phyloP scores from a whole-genome alignment of 352 stramenopile genomes.

The Globisporangium perplexum region DNA sequence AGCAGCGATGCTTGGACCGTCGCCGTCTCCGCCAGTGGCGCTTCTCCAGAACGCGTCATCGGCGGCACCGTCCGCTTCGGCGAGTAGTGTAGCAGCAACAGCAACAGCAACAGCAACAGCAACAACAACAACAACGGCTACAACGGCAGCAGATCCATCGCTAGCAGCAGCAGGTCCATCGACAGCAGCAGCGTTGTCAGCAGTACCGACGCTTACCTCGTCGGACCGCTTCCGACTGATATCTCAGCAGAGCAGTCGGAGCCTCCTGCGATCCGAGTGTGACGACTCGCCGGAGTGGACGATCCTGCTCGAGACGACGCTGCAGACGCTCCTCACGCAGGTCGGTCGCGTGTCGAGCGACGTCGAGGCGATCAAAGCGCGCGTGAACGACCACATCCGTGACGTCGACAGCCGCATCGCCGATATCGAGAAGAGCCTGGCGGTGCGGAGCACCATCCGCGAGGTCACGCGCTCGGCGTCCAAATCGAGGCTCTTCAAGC shows the following conservation, averaged over 20 bases:
- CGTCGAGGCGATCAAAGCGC: constrained; percentile 39
- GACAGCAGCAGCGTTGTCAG: constrained; percentile 1
- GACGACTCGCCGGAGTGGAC: constrained; percentile 40
- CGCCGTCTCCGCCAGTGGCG: neutral
- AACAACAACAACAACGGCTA: too few relatives aligned
- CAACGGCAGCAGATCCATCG: too few relatives aligned
- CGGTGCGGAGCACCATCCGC: constrained; percentile 41
- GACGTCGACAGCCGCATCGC: constrained; percentile 27
- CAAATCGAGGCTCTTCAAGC: constrained; percentile 15
- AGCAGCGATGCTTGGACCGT: constrained; percentile 1
- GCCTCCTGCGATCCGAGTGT: constrained; percentile 5
- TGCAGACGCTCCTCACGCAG: constrained; percentile 50
- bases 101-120: neutral
- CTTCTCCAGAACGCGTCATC: neutral
- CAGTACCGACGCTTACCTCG: constrained; percentile 1
- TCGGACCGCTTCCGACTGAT: neutral
- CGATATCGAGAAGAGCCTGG: constrained; percentile 41
- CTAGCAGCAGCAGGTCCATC: neutral
- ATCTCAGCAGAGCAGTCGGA: constrained; percentile 1
- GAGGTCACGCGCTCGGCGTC: constrained; percentile 30
- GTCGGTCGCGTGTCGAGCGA: constrained; percentile 47
- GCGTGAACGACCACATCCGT: constrained; percentile 40
- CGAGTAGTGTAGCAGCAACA: neutral
- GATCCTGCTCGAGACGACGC: constrained; percentile 36
- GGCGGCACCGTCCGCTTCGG: neutral